Percentiles rank a stretch among this genome's conserved stretches.
These are phyloP conservation scores for Quercus tomentella DNA, from an alignment of 331 rosid genomes.

Conservation along the genomic window DNA sequence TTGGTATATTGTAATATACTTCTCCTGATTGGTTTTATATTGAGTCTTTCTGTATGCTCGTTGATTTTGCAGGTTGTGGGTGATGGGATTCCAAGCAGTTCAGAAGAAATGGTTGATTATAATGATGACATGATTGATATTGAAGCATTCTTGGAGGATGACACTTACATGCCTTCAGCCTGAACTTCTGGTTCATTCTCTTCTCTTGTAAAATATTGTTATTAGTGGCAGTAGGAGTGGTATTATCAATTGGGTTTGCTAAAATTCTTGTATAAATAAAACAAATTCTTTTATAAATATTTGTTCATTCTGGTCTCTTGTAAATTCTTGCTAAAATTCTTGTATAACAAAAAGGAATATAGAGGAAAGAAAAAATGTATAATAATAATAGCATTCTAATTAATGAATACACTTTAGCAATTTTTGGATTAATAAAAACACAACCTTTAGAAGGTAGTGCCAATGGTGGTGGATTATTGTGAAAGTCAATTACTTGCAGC, in stretches of 20 bases:
- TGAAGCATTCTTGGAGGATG: constrained; percentile 49
- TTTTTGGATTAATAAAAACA: too few species aligned
- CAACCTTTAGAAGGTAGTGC: too few species aligned
- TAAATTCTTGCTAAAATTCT: too few species aligned
- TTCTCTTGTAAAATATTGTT: constrained; percentile 6
- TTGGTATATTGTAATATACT: not conserved
- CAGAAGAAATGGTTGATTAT: constrained; percentile 37
- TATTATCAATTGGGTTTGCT: not conserved
- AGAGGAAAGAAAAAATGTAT: too few species aligned
- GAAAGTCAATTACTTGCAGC: too few species aligned
- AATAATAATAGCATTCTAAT: too few species aligned
- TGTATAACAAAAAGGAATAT: too few species aligned
- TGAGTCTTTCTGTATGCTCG: too few species aligned
- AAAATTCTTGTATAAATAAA: not conserved
- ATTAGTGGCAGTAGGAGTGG: not conserved
- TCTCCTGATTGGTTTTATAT: not conserved
- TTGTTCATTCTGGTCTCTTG: too few species aligned
- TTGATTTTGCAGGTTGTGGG: constrained; percentile 40
- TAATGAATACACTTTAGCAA: too few species aligned
- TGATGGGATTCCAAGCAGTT: constrained; percentile 16
- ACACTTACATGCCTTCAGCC: constrained; percentile 42
- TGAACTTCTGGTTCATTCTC: constrained; percentile 6
- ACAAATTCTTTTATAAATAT: not conserved
- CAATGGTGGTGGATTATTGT: too few species aligned
- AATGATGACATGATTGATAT: constrained; percentile 35